Evolutionary conservation across 1,139 yeast species (phyloP).

Genomic region (Kurtzmaniella natalensis): DNA sequence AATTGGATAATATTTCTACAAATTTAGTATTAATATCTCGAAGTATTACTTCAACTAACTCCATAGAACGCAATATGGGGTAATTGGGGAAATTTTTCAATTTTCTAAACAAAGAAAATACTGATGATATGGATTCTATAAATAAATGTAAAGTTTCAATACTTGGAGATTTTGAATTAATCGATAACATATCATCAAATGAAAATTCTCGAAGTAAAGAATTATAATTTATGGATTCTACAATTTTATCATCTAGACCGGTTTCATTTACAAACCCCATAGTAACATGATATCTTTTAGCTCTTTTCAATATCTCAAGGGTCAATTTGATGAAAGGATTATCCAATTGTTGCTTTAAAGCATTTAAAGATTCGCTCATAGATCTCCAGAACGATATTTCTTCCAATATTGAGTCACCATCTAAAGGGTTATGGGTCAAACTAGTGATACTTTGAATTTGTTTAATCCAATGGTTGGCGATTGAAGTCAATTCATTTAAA

Average conservation of each 20-base stretch:
- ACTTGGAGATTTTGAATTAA: constrained; percentile 19
- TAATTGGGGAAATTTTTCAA: constrained; percentile 53
- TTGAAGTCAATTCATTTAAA: constrained; percentile 61
- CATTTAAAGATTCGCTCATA: constrained; percentile 56
- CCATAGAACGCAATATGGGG: constrained; percentile 62
- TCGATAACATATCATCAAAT: constrained; percentile 51
- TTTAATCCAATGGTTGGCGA: constrained; percentile 71
- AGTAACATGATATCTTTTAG: constrained; percentile 78
- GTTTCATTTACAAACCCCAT: constrained; percentile 70
- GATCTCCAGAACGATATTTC: constrained; percentile 81
- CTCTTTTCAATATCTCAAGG: constrained; percentile 57
- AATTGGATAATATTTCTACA: constrained; percentile 16
- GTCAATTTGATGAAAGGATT: constrained; percentile 55
- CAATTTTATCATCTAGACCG: constrained; percentile 57
- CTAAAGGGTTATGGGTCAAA: constrained; percentile 47
- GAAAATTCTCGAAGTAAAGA: constrained; percentile 71
- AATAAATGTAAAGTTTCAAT: constrained; percentile 36
- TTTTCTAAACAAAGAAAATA: constrained; percentile 64
- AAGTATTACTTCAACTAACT: constrained; percentile 57
- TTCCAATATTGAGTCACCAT: constrained; percentile 56
- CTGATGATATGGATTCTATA: constrained; percentile 38
- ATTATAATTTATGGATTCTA: constrained; percentile 51
- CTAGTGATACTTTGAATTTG: constrained; percentile 57
- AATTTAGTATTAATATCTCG: constrained; percentile 29
- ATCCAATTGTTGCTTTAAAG: constrained; percentile 56